Conservation (phyloP, 2,329 filamentous ascomycete genomes). For the Neoascochyta sp. region DNA sequence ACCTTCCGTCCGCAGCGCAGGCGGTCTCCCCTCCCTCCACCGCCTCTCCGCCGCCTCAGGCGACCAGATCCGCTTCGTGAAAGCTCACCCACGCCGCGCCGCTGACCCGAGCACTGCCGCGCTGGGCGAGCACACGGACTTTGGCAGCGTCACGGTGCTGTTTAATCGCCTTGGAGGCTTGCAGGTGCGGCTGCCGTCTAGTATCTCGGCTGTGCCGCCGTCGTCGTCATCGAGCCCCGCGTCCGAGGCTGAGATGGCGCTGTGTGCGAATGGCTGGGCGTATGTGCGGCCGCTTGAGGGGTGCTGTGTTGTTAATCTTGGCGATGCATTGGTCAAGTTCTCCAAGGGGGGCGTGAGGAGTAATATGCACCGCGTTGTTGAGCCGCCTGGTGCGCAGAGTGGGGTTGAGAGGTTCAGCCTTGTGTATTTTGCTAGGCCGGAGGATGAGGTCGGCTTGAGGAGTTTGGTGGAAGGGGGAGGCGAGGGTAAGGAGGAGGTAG, state of each 20-base stretch:
- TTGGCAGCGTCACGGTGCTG: conserved; percentile 54
- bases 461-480: conserved; percentile 28
- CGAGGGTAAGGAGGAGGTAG: conserved; percentile 18
- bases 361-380: conserved; percentile 50
- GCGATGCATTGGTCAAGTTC: conserved; percentile 48
- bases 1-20: conserved; percentile 13
- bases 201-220: conserved; percentile 10
- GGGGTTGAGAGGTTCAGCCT: conserved; percentile 45
- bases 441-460: conserved; percentile 26
- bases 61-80: conserved; percentile 54
- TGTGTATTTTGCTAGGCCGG: conserved; percentile 54
- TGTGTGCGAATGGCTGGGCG: conserved; percentile 43
- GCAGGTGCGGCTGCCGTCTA: conserved; percentile 48
- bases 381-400: conserved; percentile 47
- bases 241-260: conserved; percentile 7
- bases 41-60: conserved; percentile 43
- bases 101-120: conserved; percentile 25
- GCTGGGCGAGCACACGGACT: conserved; percentile 55
- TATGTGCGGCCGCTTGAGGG: conserved; percentile 52
- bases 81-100: conserved; percentile 44
- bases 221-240: not conserved
- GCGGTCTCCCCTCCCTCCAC: conserved; percentile 48
- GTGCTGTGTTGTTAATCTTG: conserved; percentile 48
- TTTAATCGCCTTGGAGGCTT: conserved; percentile 56
- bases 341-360: conserved; percentile 41